A percentile compares a stretch with the other conserved stretches of the same genome.
phyloP scores from a whole-genome alignment of 176 grass and related monocot genomes.

The Oryza officinalis region DNA sequence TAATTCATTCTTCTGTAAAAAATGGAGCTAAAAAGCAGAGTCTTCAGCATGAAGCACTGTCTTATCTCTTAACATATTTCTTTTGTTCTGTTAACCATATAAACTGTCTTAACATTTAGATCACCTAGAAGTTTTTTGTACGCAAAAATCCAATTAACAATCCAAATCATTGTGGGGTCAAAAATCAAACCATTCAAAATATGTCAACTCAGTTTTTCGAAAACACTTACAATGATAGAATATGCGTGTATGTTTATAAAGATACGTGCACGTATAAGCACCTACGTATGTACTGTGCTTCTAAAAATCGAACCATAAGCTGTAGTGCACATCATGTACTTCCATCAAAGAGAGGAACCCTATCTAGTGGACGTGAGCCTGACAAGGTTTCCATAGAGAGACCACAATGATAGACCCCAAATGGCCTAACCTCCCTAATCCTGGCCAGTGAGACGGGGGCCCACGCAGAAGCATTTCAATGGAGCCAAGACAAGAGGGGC shows the following conservation, averaged over 20 bases:
- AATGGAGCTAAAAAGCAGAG: too few species aligned
- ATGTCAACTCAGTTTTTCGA: too few species aligned
- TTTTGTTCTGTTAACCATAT: background rate
- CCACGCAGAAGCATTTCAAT: slow-evolving; percentile 7
- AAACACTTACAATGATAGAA: too few species aligned
- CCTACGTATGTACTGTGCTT: too few species aligned
- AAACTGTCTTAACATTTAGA: background rate
- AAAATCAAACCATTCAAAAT: too few species aligned
- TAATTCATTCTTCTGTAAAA: background rate
- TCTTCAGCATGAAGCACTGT: too few species aligned
- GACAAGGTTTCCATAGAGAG: slow-evolving; percentile 26
- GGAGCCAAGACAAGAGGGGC: slow-evolving; percentile 16
- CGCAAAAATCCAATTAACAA: too few species aligned
- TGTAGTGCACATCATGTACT: background rate
- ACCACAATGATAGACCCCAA: slow-evolving; percentile 37
- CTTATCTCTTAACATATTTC: too few species aligned
- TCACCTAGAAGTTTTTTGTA: background rate
- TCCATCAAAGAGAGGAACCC: background rate
- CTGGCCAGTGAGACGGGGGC: background rate
- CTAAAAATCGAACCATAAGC: background rate
- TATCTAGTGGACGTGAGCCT: slow-evolving; percentile 9
- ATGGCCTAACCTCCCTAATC: slow-evolving; percentile 17
- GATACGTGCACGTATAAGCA: too few species aligned
- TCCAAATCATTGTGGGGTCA: too few species aligned
- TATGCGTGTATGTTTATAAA: too few species aligned